A percentile compares a stretch with the other conserved stretches of the same genome.
Conservation (phyloP, 305 asterid genomes). For the Lippia alba region DNA sequence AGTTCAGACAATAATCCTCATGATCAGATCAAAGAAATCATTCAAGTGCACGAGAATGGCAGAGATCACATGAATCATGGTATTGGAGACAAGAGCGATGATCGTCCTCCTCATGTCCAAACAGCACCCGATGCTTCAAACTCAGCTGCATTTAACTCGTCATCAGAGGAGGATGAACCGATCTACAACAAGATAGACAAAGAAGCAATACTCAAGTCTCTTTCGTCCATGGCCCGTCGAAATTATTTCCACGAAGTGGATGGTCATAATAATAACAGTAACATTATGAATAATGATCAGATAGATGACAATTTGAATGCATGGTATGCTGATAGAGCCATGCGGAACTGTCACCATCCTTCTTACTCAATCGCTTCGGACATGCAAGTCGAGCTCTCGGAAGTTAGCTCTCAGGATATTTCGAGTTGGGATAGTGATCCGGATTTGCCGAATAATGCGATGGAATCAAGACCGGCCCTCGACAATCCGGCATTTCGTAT, state of each 20-base stretch:
- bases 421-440: conserved; percentile 42
- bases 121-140: conserved; percentile 36
- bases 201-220: conserved; percentile 73
- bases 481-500: conserved; percentile 7
- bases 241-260: conserved; percentile 40
- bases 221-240: conserved; percentile 58
- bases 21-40: conserved; percentile 55
- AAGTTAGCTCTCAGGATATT: conserved; percentile 63
- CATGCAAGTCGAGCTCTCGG: conserved; percentile 89
- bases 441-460: conserved; percentile 34
- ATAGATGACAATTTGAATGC: conserved; percentile 27
- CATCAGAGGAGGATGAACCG: conserved; percentile 64
- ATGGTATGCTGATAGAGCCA: conserved; percentile 36
- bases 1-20: conserved; percentile 29
- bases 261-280: not conserved
- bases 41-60: conserved; percentile 39
- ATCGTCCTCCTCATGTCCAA: conserved; percentile 19
- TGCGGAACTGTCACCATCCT: conserved; percentile 42
- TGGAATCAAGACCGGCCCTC: conserved; percentile 47
- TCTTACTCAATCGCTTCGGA: conserved; percentile 82
- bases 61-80: no score
- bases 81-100: conserved; percentile 7
- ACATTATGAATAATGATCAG: conserved; percentile 15
- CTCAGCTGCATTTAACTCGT: conserved; percentile 43
- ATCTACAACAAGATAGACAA: conserved; percentile 57